These are phyloP conservation scores for Metarhizium robertsii DNA, from an alignment of 2,329 filamentous ascomycete species.

Conservation along the genomic window DNA sequence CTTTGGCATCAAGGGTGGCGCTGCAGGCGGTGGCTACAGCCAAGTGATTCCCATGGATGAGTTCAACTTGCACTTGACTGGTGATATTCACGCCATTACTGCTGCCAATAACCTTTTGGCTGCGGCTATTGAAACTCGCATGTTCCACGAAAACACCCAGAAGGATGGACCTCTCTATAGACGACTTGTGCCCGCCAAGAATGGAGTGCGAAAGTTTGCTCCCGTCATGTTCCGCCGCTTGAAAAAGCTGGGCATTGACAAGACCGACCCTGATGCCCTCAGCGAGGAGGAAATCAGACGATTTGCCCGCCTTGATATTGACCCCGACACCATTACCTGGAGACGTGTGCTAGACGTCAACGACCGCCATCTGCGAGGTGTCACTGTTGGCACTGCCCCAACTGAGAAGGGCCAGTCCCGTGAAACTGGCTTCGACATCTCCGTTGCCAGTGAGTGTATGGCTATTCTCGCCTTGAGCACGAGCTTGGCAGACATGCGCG, in stretches of 20 bases:
- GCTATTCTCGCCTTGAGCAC: slow-evolving; percentile 93
- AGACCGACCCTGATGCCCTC: slow-evolving; percentile 85
- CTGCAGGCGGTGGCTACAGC: slow-evolving; percentile 93
- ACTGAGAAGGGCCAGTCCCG: slow-evolving; percentile 86
- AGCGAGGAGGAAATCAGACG: slow-evolving; percentile 79
- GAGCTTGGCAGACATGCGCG: slow-evolving; percentile 77
- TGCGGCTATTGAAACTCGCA: slow-evolving; percentile 92
- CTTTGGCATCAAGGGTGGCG: slow-evolving; percentile 97
- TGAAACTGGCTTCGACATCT: slow-evolving; percentile 94
- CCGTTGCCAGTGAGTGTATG: slow-evolving; percentile 96
- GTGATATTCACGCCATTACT: slow-evolving; percentile 95
- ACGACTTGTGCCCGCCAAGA: slow-evolving; percentile 81
- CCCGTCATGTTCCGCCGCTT: slow-evolving; percentile 88
- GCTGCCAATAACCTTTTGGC: slow-evolving; percentile 96
- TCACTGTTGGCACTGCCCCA: slow-evolving; percentile 78
- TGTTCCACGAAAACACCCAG: slow-evolving; percentile 95
- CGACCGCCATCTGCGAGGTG: slow-evolving; percentile 81
- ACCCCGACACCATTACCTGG: slow-evolving; percentile 96
- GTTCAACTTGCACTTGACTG: slow-evolving; percentile 95
- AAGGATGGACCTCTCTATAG: slow-evolving; percentile 83
- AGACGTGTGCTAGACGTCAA: slow-evolving; percentile 93
- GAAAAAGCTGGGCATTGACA: slow-evolving; percentile 92
- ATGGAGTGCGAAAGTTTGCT: slow-evolving; percentile 77
- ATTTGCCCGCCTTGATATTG: slow-evolving; percentile 93
- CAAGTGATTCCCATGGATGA: slow-evolving; percentile 99